Evolutionary conservation across 2,329 filamentous ascomycete genomes (phyloP), one percentile per base, ranked within the genome.

Genomic region (Apiospora arundinis): DNA sequence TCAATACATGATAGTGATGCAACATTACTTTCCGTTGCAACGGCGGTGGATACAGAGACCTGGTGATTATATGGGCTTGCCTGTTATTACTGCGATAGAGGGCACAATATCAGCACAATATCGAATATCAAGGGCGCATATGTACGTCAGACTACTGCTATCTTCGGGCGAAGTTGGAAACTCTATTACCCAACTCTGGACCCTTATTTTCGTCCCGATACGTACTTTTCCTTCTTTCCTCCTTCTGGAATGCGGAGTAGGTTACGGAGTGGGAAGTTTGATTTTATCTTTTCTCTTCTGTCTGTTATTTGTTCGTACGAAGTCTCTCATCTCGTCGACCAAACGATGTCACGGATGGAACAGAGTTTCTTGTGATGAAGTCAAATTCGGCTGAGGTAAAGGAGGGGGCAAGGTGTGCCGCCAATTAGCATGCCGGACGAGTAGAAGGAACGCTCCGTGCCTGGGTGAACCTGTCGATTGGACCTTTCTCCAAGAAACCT

Each of bases 281-380:
- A 32, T 40, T 63, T 37, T 6, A 3, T 60, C 9, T 16, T 46
- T 46, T 21, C 18, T 25, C 23, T 11, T 52, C 11, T 2, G 28
- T 37, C 32, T 40, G 18, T 6, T 12, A 21, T 40, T 63, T 63
- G 56, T 23, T 63, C 56, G 56, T 40, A 63, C n/a, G 32, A 40
- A 63, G 32, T 40, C 32, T 40, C 56, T 63, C 32, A 40, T 23
- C 32, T 32, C 32, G n/a, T 40, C n/a, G 56, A 63, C 18, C 56
- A 63, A 28, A 40, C 32, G 8, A 63, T 40, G 28, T 63, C 32
- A 63, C 56, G 4, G 52, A 7, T 9, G 28, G 28, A n/a, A 40
- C 56, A 63, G 56, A 63, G 56, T 63, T 63, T 63, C 56, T n/a
- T 63, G 32, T 21, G 56, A 63, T 40, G 56, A 63, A 63, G 32